Evolutionary conservation across 371 early-diverging fungal species (phyloP), one percentile per base, ranked within the genome.

Genomic region (Mortierella sp.): DNA sequence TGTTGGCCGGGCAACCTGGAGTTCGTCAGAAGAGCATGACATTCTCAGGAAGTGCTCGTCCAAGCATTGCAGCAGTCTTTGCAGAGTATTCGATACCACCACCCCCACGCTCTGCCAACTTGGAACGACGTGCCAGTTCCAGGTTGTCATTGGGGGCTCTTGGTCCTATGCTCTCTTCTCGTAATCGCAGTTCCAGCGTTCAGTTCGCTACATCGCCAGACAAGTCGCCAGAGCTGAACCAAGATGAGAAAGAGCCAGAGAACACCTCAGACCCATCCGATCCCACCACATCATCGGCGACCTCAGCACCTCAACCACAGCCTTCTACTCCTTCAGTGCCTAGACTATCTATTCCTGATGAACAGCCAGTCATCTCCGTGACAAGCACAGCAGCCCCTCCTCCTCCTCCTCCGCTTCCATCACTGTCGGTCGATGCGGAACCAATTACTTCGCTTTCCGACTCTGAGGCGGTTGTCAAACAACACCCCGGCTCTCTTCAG

Each of bases 381-480:
- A 21, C 39, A 21, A 14, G 25, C 10, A 48, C 57, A 44, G 41
- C 41, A 45, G 27, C 54, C 16, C 54, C 46, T 14, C 49, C 51
- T 9, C 67, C 57, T 25, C 49, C 47, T 3, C 48, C 50, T 46
- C 49, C 43, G 49, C 44, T 45, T 27, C 44, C 5, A 22, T 37
- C 43, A 24, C 63, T 19, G 5, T 5, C 44, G 16, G 44, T 43
- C 44, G 44, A 14, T 19, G 4, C 5, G n/a, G 44, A 43, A 14
- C 14, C 72, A 52, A 12, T 58, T 57, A n/a, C 63, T 59, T 19
- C 65, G 63, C 16, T 63, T 62, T 13, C 62, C 56, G 25, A 55
- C 67, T 0, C 61, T 57, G 43, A 62, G 54, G 22, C 49, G 58
- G 21, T 54, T 54, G 21, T 31, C 54, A 43, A 51, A 25, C 29